Evolutionary conservation across 177 flowering plant genomes (phyloP).

Genomic region (Vitis hybrid): DNA sequence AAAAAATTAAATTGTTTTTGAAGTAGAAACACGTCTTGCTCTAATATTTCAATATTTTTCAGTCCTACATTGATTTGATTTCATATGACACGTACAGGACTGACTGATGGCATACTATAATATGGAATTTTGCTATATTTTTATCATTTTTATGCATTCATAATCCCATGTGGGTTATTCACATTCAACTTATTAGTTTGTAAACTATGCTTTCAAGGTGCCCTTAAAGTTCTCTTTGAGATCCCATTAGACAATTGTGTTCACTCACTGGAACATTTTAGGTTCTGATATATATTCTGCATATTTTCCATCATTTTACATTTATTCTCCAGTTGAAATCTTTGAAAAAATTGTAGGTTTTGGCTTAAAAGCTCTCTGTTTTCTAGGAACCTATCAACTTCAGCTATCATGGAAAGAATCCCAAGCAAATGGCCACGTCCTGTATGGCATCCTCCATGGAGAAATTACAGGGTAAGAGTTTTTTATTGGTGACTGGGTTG

Average conservation of each 20-base stretch:
- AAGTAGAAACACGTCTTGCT: no score
- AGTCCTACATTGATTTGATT: no score
- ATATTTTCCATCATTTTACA: background rate
- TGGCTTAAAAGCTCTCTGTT: background rate
- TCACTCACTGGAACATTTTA: background rate
- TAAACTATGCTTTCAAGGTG: background rate
- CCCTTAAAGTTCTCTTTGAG: background rate
- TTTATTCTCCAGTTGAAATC: background rate
- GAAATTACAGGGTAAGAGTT: conserved; percentile 75
- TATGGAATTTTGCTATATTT: no score
- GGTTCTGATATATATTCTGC: background rate
- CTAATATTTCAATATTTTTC: no score
- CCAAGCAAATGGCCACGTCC: conserved; percentile 99
- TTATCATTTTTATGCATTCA: no score
- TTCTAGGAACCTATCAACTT: conserved; percentile 72
- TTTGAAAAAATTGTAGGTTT: background rate
- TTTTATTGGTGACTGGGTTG: background rate
- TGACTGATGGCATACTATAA: no score
- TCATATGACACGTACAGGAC: no score
- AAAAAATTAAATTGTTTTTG: no score
- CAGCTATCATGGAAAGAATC: conserved; percentile 93
- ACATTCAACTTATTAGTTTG: no score
- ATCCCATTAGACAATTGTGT: background rate
- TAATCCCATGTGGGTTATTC: no score
- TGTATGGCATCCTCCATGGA: conserved; percentile 98